phyloP scores from a whole-genome alignment of 106 monocot genomes.

The Agapanthus africanus region DNA sequence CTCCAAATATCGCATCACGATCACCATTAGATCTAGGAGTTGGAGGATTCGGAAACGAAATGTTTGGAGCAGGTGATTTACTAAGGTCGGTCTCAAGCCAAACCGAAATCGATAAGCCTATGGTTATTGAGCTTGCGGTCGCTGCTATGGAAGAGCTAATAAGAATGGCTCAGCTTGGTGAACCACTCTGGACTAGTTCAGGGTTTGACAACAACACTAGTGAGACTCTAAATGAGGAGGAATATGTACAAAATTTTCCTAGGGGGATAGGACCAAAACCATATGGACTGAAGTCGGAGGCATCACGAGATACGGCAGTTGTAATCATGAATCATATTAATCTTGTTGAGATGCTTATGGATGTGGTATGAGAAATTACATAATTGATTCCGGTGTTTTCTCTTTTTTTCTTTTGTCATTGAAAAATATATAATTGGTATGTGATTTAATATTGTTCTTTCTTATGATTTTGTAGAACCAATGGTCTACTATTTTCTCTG shows the following conservation, averaged over 20 bases:
- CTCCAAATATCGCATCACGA: conserved; percentile 25
- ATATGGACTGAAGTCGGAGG: conserved; percentile 62
- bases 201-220: conserved; percentile 15
- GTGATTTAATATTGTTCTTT: background rate
- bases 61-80: conserved; percentile 41
- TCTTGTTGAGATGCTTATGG: conserved; percentile 92
- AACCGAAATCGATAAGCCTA: conserved; percentile 53
- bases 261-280: conserved; percentile 65
- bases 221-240: conserved; percentile 66
- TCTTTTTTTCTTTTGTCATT: too few species aligned
- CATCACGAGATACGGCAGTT: conserved; percentile 56
- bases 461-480: conserved; percentile 50
- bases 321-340: conserved; percentile 82
- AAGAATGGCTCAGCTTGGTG: conserved; percentile 71
- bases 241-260: conserved; percentile 64
- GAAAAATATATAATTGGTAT: too few species aligned
- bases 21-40: conserved; percentile 35
- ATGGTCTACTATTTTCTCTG: conserved; percentile 72
- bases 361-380: conserved; percentile 72
- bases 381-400: too few species aligned
- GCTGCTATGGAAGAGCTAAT: conserved; percentile 93
- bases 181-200: conserved; percentile 54
- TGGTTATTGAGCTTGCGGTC: conserved; percentile 80
- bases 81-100: conserved; percentile 33
- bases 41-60: conserved; percentile 19